These are phyloP conservation scores for Brachypodium distachyon DNA, from an alignment of 202 grass and related monocot genomes.

Conservation along the genomic window DNA sequence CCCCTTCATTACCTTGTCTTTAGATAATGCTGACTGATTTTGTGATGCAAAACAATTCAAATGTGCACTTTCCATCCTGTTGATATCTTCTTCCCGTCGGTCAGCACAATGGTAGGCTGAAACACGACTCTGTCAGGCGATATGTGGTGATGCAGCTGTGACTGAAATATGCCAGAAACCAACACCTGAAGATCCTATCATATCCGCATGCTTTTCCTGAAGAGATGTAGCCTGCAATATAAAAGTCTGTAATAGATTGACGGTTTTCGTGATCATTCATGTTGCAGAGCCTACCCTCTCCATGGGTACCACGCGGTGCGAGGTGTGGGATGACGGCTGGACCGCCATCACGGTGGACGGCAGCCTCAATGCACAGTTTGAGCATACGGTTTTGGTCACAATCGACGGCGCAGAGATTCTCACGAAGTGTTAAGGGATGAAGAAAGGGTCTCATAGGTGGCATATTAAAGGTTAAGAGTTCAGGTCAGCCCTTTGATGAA, in stretches of 20 bases:
- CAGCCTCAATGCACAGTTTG: conserved; percentile 70
- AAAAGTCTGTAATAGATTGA: neutral
- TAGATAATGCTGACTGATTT: neutral
- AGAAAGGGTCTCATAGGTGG: neutral
- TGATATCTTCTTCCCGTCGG: neutral
- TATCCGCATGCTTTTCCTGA: neutral
- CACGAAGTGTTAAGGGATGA: conserved; percentile 1
- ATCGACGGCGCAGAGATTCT: conserved; percentile 54
- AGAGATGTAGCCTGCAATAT: neutral
- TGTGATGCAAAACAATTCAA: neutral
- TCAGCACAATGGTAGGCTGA: neutral
- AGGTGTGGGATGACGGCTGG: conserved; percentile 79
- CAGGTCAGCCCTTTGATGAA: neutral
- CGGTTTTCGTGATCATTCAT: neutral
- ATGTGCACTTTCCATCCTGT: neutral
- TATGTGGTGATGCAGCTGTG: neutral
- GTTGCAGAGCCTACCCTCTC: conserved; percentile 69
- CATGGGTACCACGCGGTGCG: conserved; percentile 47
- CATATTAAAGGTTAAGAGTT: neutral
- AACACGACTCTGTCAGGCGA: neutral
- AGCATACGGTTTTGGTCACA: conserved; percentile 82
- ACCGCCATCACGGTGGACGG: conserved; percentile 65
- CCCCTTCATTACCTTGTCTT: neutral
- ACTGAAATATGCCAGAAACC: neutral
- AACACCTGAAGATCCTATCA: neutral